phyloP scores from a whole-genome alignment of 2,329 filamentous ascomycete species.

The Tolypocladium inflatum region DNA sequence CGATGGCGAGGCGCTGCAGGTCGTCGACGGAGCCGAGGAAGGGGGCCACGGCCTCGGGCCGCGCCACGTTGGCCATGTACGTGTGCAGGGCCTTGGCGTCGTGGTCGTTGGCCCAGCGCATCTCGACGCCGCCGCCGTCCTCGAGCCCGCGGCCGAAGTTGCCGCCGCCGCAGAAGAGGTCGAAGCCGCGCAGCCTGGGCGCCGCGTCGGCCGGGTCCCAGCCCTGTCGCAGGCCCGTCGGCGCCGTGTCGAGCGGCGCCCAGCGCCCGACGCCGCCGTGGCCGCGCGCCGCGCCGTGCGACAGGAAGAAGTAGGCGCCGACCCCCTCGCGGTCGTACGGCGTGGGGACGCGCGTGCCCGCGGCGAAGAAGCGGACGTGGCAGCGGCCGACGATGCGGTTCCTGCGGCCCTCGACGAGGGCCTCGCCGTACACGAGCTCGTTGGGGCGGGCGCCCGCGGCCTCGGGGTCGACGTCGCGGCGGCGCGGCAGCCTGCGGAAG shows the following conservation, averaged over 20 bases:
- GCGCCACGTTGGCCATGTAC: slow-evolving; percentile 56
- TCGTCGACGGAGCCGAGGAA: slow-evolving; percentile 68
- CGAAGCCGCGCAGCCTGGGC: slow-evolving; percentile 47
- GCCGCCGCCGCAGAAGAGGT: slow-evolving; percentile 70
- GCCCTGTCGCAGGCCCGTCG: slow-evolving; percentile 39
- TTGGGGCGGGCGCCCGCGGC: slow-evolving; percentile 33
- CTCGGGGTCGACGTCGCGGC: slow-evolving; percentile 27
- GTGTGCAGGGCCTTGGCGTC: slow-evolving; percentile 56
- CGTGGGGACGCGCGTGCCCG: slow-evolving; percentile 35
- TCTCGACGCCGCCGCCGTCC: slow-evolving; percentile 56
- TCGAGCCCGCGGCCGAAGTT: slow-evolving; percentile 70
- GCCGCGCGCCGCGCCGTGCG: slow-evolving; percentile 18
- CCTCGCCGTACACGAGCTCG: slow-evolving; percentile 47
- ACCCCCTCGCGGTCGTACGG: slow-evolving; percentile 59
- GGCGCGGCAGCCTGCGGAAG: slow-evolving; percentile 45
- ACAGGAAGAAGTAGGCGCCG: slow-evolving; percentile 58
- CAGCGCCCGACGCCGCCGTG: slow-evolving; percentile 4
- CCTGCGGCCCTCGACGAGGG: slow-evolving; percentile 25
- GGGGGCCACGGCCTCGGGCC: slow-evolving; percentile 32
- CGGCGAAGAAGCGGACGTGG: slow-evolving; percentile 44
- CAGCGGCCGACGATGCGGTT: slow-evolving; percentile 45
- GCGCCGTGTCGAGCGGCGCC: slow-evolving; percentile 26
- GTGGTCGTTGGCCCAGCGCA: slow-evolving; percentile 61
- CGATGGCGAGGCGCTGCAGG: slow-evolving; percentile 45
- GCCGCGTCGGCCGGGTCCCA: slow-evolving; percentile 33